Percentiles rank a stretch among this genome's conserved stretches.
These are phyloP conservation scores for Candida mattraensis DNA, from an alignment of 805 yeast species.

Conservation along the genomic window DNA sequence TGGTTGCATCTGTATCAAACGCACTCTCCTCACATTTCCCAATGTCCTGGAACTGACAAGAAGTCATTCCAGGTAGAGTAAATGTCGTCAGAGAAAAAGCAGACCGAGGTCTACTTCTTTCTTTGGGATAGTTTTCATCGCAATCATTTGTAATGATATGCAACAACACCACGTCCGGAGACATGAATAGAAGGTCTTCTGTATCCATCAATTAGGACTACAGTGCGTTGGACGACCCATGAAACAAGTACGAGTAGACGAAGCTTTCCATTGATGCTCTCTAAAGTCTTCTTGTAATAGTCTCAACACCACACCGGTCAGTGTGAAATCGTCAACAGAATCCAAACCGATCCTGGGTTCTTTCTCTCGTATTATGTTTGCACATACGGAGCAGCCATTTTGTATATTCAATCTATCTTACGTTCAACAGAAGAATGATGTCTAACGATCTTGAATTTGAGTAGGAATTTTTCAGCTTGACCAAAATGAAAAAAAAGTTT, in stretches of 20 bases:
- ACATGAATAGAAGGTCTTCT: slow-evolving; percentile 23
- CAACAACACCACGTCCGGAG: slow-evolving; percentile 30
- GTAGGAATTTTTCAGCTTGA: neutral
- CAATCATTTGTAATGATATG: slow-evolving; percentile 19
- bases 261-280: neutral
- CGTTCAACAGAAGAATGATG: neutral
- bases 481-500: neutral
- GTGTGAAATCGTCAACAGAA: slow-evolving; percentile 18
- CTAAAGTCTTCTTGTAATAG: slow-evolving; percentile 30
- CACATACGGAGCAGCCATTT: slow-evolving; percentile 34
- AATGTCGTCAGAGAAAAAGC: slow-evolving; percentile 12
- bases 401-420: slow-evolving; percentile 4
- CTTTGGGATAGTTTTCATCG: slow-evolving; percentile 36
- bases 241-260: slow-evolving; percentile 34
- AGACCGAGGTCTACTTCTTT: slow-evolving; percentile 21
- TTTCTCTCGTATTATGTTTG: slow-evolving; percentile 9
- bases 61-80: slow-evolving; percentile 30
- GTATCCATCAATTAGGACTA: slow-evolving; percentile 31
- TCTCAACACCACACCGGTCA: slow-evolving; percentile 30
- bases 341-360: slow-evolving; percentile 3
- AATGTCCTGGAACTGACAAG: slow-evolving; percentile 28
- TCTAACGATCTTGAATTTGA: too few relatives aligned
- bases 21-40: slow-evolving; percentile 16
- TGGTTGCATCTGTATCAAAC: slow-evolving; percentile 14
- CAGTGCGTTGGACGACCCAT: slow-evolving; percentile 24